Percentiles rank a stretch among this genome's conserved stretches.
Conservation (phyloP, 2,329 filamentous ascomycete species). For the Claviceps quebecensis region DNA sequence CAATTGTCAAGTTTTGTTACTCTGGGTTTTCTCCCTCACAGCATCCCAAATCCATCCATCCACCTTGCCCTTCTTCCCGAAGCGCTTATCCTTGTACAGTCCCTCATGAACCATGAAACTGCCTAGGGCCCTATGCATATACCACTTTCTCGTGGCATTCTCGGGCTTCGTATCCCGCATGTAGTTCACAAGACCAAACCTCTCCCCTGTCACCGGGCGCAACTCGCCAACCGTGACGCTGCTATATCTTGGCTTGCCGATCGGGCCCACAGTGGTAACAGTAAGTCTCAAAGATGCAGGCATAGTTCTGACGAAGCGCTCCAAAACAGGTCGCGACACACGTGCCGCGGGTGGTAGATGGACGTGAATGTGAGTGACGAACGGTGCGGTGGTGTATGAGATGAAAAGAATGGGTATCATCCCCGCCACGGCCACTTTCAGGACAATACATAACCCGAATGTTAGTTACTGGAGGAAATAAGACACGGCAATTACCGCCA, state of each 20-base stretch:
- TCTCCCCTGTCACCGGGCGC: conserved; percentile 10
- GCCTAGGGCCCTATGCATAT: conserved; percentile 24
- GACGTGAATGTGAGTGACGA: conserved; percentile 59
- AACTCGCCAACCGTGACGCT: conserved; percentile 26
- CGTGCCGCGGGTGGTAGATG: conserved; percentile 53
- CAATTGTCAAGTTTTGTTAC: conserved; percentile 5
- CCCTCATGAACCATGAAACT: conserved; percentile 25
- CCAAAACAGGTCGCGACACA: conserved; percentile 39
- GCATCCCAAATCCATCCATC: conserved; percentile 29
- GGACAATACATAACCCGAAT: not conserved
- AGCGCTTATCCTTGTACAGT: conserved; percentile 3
- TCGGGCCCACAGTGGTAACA: conserved; percentile 40
- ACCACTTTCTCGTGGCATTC: conserved; percentile 23
- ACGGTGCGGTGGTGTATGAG: conserved; percentile 51
- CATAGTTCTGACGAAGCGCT: conserved; percentile 34
- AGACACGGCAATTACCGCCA: too few relatives aligned
- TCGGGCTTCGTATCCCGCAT: conserved; percentile 22
- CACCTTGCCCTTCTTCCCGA: conserved; percentile 13
- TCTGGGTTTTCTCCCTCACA: conserved; percentile 19
- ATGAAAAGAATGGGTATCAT: conserved; percentile 52
- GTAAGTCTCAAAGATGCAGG: conserved; percentile 33
- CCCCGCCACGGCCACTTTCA: conserved; percentile 42
- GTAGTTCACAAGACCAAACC: conserved; percentile 28
- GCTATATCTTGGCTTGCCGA: conserved; percentile 39
- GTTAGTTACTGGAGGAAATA: not conserved